Evolutionary conservation across 2,329 filamentous ascomycete genomes (phyloP).

Genomic region (Drechslerella coelobrocha): DNA sequence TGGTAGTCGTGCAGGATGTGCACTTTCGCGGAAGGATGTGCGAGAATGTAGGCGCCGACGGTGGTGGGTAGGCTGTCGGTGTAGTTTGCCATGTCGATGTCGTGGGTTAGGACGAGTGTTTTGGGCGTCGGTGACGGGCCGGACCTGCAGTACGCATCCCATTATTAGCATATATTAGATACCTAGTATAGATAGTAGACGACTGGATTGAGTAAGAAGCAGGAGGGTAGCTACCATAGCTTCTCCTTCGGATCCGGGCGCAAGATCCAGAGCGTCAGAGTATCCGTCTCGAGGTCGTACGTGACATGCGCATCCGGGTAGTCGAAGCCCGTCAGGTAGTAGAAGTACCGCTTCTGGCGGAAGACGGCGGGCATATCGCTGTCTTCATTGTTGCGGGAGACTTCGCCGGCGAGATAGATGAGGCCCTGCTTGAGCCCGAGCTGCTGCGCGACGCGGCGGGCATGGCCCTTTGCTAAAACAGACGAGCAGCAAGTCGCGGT

Average conservation of each 20-base stretch:
- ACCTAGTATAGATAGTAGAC: no score
- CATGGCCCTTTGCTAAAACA: slow-evolving; percentile 63
- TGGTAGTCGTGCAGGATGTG: slow-evolving; percentile 51
- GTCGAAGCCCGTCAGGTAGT: slow-evolving; percentile 65
- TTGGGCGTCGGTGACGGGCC: slow-evolving; percentile 43
- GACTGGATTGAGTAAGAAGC: background rate
- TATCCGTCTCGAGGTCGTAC: slow-evolving; percentile 67
- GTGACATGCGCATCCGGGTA: slow-evolving; percentile 65
- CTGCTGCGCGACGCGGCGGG: slow-evolving; percentile 60
- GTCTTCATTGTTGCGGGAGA: slow-evolving; percentile 64
- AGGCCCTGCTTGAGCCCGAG: slow-evolving; percentile 61
- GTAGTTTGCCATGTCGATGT: slow-evolving; percentile 75
- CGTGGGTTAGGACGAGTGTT: slow-evolving; percentile 61
- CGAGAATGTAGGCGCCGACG: slow-evolving; percentile 56
- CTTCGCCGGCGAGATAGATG: slow-evolving; percentile 66
- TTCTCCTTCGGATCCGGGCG: slow-evolving; percentile 43
- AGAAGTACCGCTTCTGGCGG: slow-evolving; percentile 69
- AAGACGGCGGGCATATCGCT: slow-evolving; percentile 67
- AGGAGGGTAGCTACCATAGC: slow-evolving; percentile 19
- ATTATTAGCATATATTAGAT: slow-evolving; percentile 6
- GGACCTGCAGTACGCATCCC: slow-evolving; percentile 26
- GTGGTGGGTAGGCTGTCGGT: slow-evolving; percentile 58
- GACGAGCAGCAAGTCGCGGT: background rate
- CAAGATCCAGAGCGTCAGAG: slow-evolving; percentile 69
- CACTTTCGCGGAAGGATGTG: slow-evolving; percentile 49